Evolutionary conservation across 2,329 filamentous ascomycete genomes (phyloP).

Genomic region (Aureobasidium uvarum): DNA sequence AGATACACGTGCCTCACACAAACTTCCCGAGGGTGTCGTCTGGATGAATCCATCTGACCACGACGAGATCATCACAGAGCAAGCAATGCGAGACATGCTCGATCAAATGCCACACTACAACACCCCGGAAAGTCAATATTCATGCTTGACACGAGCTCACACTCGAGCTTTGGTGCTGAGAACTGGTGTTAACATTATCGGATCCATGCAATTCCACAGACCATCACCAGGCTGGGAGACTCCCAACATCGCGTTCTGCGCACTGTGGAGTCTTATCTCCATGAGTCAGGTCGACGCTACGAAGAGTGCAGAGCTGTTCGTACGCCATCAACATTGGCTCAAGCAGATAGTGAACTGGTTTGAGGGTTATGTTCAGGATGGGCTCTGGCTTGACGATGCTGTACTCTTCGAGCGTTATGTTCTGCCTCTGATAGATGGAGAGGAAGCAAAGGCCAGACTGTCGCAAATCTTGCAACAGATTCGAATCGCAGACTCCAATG

Average conservation of each 20-base stretch:
- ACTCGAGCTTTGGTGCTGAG: conserved; percentile 69
- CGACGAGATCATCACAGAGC: conserved; percentile 37
- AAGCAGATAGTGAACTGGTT: conserved; percentile 64
- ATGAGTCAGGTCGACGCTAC: conserved; percentile 38
- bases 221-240: conserved; percentile 19
- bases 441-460: conserved; percentile 55
- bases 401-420: conserved; percentile 68
- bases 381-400: conserved; percentile 64
- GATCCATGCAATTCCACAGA: conserved; percentile 53
- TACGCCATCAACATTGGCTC: conserved; percentile 56
- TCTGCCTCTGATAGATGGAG: conserved; percentile 57
- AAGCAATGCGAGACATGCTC: conserved; percentile 47
- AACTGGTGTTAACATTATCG: conserved; percentile 76
- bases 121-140: conserved; percentile 44
- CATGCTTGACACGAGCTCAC: conserved; percentile 63
- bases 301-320: conserved; percentile 30
- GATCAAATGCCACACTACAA: conserved; percentile 50
- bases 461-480: conserved; percentile 56
- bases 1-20: conserved; percentile 32
- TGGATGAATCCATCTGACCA: conserved; percentile 80
- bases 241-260: conserved; percentile 62
- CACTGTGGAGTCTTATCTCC: conserved; percentile 65
- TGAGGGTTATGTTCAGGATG: conserved; percentile 48
- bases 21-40: conserved; percentile 53
- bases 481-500: conserved; percentile 56